Base-by-base conservation (phyloP, 495 filamentous ascomycete genomes). In the Neurospora sp. region DNA sequence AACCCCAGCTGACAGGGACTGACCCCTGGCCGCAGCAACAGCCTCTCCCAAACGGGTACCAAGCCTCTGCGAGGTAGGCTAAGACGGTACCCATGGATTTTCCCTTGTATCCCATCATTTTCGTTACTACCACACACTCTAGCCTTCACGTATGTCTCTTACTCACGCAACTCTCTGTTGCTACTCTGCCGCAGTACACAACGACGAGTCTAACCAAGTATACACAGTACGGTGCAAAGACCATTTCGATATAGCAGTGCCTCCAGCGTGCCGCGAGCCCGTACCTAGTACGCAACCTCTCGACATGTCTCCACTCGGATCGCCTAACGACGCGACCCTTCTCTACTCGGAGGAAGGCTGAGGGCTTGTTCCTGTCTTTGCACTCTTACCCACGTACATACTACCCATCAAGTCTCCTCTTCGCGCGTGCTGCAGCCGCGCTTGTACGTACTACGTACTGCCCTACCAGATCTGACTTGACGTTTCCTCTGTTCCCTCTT, bases 231-330 rank as follows among this genome's bases (percentile, higher is more conserved):
- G 54, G n/a, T 34, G 19, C 71, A 74, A 74, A 73, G 69, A 66
- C 73, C 77, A 74, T 82, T 81, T 84, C 79, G 83, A 84, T 83
- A 84, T 84, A 85, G 83, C 83, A 85, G 82, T 81, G 83, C 83
- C 81, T 79, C 79, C 73, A 31, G 70, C 73, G 71, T 79, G 79
- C 81, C 74, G 75, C 77, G 69, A 69, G 69, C 72, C 73, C 11
- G 74, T 74, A 73, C 77, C 54, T 62, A 31, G 54, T 62, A 62
- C 54, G 54, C 54, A 62, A 34, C 54, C 28, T 62, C 28, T 62
- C 54, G 17, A 28, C 42, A 73, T 74, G 72, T 54, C 54, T 71
- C 72, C 54, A 37, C 54, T 73, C 34, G 70, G 71, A 73, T 69
- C 48, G 72, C 73, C 72, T 19, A 62, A 62, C 28, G 54, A 62